Evolutionary conservation across 1,284 basidiomycete species (phyloP).

Genomic region (Cryptococcus hybrid): DNA sequence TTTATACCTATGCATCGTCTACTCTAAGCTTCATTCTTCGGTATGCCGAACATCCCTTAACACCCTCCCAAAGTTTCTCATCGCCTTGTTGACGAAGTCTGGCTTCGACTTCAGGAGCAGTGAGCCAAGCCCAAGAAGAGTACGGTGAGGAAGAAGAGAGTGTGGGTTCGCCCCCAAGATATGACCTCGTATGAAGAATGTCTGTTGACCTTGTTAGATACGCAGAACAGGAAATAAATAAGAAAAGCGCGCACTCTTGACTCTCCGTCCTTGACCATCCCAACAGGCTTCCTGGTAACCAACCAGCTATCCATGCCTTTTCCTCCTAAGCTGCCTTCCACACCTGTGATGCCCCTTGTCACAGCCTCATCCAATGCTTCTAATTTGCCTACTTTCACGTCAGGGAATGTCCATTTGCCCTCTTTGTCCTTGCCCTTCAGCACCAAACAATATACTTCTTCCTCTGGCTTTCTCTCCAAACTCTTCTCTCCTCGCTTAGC

Average conservation of each 20-base stretch:
- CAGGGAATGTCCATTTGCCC: constrained; percentile 75
- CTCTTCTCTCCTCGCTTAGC: constrained; percentile 59
- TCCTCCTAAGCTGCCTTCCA: constrained; percentile 36
- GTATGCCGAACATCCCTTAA: constrained; percentile 43
- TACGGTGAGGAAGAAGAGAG: constrained; percentile 25
- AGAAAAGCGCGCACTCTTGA: constrained; percentile 29
- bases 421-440: constrained; percentile 54
- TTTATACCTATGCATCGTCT: not conserved
- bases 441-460: constrained; percentile 83
- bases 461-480: constrained; percentile 76
- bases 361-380: constrained; percentile 45
- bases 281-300: constrained; percentile 48
- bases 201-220: constrained; percentile 22
- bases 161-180: constrained; percentile 45
- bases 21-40: constrained; percentile 1
- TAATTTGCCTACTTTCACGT: constrained; percentile 22
- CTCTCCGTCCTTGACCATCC: constrained; percentile 32
- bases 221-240: not conserved
- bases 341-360: constrained; percentile 26
- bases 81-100: constrained; percentile 36
- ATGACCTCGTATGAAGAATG: constrained; percentile 49
- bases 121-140: constrained; percentile 42
- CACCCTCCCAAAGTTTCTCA: constrained; percentile 36
- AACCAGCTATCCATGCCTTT: constrained; percentile 48
- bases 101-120: constrained; percentile 33